Conservation (phyloP, 441 rosid species). For the Breynia disticha region DNA sequence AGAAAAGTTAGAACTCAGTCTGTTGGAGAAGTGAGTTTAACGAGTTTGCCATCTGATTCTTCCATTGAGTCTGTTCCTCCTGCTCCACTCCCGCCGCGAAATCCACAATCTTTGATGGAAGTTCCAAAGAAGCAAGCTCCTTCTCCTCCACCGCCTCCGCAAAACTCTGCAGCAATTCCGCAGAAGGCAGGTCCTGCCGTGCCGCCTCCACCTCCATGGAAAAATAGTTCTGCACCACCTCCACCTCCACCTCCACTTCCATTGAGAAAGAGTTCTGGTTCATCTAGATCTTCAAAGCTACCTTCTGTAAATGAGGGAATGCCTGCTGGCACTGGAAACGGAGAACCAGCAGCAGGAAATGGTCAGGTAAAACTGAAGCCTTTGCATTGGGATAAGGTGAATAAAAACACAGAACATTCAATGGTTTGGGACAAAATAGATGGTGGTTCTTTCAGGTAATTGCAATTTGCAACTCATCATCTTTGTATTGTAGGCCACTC, state of each 20-base stretch:
- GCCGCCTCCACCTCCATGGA: constrained; percentile 11
- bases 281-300: constrained; percentile 26
- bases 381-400: constrained; percentile 89
- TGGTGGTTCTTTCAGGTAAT: constrained; percentile 78
- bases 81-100: constrained; percentile 28
- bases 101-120: constrained; percentile 5
- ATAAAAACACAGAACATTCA: constrained; percentile 51
- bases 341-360: constrained; percentile 27
- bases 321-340: constrained; percentile 11
- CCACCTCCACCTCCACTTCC: constrained; percentile 8
- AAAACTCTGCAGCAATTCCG: neutral
- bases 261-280: too few relatives aligned
- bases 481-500: neutral
- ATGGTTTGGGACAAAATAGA: constrained; percentile 94
- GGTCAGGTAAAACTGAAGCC: constrained; percentile 76
- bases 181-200: constrained; percentile 5
- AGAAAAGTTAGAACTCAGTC: too few relatives aligned
- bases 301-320: constrained; percentile 27
- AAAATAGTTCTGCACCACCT: constrained; percentile 2
- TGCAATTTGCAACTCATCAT: neutral
- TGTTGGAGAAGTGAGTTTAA: constrained; percentile 7
- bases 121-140: constrained; percentile 10
- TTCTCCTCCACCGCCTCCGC: constrained; percentile 8
- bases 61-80: constrained; percentile 23
- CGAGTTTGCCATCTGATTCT: constrained; percentile 25